Base-by-base conservation (phyloP, 352 stramenopile genomes). In the Elongisporangium anandrum region DNA sequence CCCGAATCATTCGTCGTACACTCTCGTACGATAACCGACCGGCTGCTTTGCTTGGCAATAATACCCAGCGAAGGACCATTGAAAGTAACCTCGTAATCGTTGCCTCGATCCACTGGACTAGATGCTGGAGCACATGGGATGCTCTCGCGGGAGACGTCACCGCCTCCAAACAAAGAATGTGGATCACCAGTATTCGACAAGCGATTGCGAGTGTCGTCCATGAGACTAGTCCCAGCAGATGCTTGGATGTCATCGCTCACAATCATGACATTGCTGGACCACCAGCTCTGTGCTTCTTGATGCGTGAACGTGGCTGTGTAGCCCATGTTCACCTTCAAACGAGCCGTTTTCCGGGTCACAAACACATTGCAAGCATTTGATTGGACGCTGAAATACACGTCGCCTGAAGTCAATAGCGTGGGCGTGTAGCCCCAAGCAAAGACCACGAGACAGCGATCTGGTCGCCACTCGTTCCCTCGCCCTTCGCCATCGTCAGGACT, bases 341-440 rank as follows among this genome's bases (percentile, higher is more conserved):
- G 80, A 49, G 82, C 85, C 8, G 73, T 90, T 65, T 92, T 90
- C 23, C 86, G 81, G 16, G 84, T 92, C n/a, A 84, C 72, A 48
- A 84, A 91, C 54, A 93, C 69, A 50, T 85, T 90, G 66, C 85
- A 95, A 4, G 84, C 86, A 55, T 94, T 95, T 20, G 80, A 94
- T 54, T 89, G 79, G 16, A 94, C 71, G 1, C 77, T 89, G 39
- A 95, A 90, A 60, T 91, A 92, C 13, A 95, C 81, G 24, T 95
- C 85, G 9, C 86, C 84, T 15, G 82, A 90, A 26, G 86, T 94
- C 29, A 95, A 64, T 23, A 92, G 57, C 29, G 86, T 93, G 29
- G 86, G 86, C 10, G 85, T 95, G 70, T 95, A 95, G 20, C 86
- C 86, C 60, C 84, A 95, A 10, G 84, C 86, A 62, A 95, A 92